A percentile compares a stretch with the other conserved stretches of the same genome.
Conservation (phyloP, 2,329 filamentous ascomycete species). For the Aquanectria penicillioides region DNA sequence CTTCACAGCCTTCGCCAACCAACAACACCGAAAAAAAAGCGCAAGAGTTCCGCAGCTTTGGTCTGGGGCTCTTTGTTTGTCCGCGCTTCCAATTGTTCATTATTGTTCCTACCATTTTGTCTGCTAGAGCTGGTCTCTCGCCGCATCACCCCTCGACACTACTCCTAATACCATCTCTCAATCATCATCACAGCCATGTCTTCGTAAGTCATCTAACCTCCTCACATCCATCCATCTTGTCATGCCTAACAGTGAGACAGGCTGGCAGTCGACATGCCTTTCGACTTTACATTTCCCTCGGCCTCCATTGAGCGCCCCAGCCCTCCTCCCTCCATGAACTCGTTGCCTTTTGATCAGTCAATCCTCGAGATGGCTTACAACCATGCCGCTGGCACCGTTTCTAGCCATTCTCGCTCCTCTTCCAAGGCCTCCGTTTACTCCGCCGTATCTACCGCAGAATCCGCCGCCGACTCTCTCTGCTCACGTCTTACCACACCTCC, state of each 20-base stretch:
- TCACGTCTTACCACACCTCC: conserved; percentile 76
- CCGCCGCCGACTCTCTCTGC: conserved; percentile 71
- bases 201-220: conserved; percentile 43
- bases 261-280: conserved; percentile 71
- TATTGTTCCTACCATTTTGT: conserved; percentile 24
- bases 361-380: conserved; percentile 65
- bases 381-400: conserved; percentile 40
- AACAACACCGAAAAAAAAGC: neutral
- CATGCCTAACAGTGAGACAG: conserved; percentile 48
- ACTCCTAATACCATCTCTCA: conserved; percentile 27
- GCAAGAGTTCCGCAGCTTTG: conserved; percentile 5
- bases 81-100: conserved; percentile 11
- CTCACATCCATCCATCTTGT: neutral
- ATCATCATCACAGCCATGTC: conserved; percentile 42
- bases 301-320: conserved; percentile 45
- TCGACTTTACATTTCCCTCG: conserved; percentile 67
- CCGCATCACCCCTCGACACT: conserved; percentile 24
- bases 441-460: conserved; percentile 65
- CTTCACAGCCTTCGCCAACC: conserved; percentile 6
- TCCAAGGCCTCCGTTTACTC: conserved; percentile 74
- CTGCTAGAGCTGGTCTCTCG: conserved; percentile 38
- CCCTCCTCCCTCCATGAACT: conserved; percentile 47
- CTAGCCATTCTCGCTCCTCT: conserved; percentile 68
- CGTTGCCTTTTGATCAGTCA: conserved; percentile 63
- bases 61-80: neutral